phyloP scores from a whole-genome alignment of 345 rosid species.

The Aquilaria malaccensis region DNA sequence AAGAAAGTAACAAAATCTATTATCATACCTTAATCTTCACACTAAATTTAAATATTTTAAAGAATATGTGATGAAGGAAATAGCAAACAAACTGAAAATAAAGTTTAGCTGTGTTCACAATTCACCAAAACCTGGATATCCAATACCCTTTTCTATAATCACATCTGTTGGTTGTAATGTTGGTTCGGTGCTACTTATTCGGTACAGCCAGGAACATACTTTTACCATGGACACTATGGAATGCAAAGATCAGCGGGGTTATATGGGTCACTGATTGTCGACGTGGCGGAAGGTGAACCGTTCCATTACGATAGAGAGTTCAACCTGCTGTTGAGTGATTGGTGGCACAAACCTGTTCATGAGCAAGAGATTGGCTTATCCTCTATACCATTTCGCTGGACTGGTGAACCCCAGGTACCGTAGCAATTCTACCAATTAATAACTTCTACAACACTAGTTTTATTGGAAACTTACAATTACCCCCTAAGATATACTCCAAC shows the following conservation, averaged over 20 bases:
- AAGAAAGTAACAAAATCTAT: too few species aligned
- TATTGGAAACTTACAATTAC: not conserved
- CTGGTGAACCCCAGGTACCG: slow-evolving; percentile 75
- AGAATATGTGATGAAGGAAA: too few species aligned
- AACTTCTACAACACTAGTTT: not conserved
- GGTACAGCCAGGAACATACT: slow-evolving; percentile 70
- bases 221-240: slow-evolving; percentile 82
- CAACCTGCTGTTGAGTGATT: slow-evolving; percentile 59
- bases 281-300: slow-evolving; percentile 50
- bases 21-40: too few species aligned
- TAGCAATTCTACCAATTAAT: too few species aligned
- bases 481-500: too few species aligned
- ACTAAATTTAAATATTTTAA: too few species aligned
- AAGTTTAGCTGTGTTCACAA: too few species aligned
- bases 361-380: slow-evolving; percentile 74
- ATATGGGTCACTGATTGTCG: slow-evolving; percentile 57
- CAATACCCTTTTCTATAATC: too few species aligned
- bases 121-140: too few species aligned
- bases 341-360: slow-evolving; percentile 64
- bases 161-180: too few species aligned
- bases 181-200: not conserved
- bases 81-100: too few species aligned
- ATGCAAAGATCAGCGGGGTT: slow-evolving; percentile 89
- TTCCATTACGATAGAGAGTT: slow-evolving; percentile 67
- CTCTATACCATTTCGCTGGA: slow-evolving; percentile 63